Percentiles rank a stretch among this genome's conserved stretches.
Conservation (phyloP, 2,329 filamentous ascomycete species). For the Aspergillus tanneri region DNA sequence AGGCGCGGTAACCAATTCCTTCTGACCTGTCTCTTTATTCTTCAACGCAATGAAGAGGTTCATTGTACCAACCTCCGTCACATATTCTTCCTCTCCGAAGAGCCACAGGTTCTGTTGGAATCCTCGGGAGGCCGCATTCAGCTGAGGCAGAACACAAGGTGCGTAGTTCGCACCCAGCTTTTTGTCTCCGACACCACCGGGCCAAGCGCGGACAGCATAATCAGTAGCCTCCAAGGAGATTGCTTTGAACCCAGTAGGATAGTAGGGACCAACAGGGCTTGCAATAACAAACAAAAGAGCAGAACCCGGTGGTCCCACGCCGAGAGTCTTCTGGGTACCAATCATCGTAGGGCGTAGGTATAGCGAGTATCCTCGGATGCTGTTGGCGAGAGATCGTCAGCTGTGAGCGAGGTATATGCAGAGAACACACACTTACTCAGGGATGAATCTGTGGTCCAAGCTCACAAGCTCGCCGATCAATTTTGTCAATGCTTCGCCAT, state of each 20-base stretch:
- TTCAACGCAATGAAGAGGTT: slow-evolving; percentile 89
- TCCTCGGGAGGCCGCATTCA: slow-evolving; percentile 83
- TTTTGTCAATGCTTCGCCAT: slow-evolving; percentile 69
- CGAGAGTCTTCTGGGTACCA: slow-evolving; percentile 90
- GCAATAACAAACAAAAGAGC: slow-evolving; percentile 94
- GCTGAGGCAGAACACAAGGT: slow-evolving; percentile 96
- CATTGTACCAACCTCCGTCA: slow-evolving; percentile 98
- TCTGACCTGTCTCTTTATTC: slow-evolving; percentile 83
- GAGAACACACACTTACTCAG: slow-evolving; percentile 53
- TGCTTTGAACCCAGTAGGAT: slow-evolving; percentile 97
- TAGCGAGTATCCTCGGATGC: slow-evolving; percentile 78
- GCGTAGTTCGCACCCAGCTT: slow-evolving; percentile 99
- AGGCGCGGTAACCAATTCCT: slow-evolving; percentile 91
- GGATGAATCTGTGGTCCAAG: slow-evolving; percentile 86
- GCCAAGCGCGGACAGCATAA: slow-evolving; percentile 96
- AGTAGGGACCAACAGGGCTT: slow-evolving; percentile 95
- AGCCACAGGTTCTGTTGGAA: slow-evolving; percentile 99
- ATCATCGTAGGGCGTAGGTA: slow-evolving; percentile 97
- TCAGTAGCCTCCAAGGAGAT: slow-evolving; percentile 92
- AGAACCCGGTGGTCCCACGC: slow-evolving; percentile 86
- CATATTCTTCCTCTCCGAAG: slow-evolving; percentile 90
- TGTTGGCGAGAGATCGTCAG: slow-evolving; percentile 22
- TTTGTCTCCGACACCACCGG: slow-evolving; percentile 94
- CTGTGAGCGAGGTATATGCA: not conserved
- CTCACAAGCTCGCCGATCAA: slow-evolving; percentile 77